These are phyloP conservation scores for Cunninghamia lanceolata DNA, from an alignment of 75 land plant species.

Conservation along the genomic window DNA sequence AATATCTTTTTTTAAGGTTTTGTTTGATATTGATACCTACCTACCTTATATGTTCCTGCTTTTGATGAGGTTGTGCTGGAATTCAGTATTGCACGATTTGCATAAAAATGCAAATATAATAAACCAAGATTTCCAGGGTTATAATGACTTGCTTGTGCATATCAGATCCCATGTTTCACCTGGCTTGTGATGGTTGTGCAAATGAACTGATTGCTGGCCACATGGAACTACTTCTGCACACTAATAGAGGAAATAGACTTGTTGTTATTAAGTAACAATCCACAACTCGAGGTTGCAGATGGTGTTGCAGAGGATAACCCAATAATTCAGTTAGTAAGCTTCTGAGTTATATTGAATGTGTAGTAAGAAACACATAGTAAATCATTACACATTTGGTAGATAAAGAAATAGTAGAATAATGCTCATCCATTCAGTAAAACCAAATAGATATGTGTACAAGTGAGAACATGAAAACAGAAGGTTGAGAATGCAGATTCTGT, in stretches of 20 bases:
- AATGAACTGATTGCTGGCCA: neutral
- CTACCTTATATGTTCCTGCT: neutral
- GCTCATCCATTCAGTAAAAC: too few species aligned
- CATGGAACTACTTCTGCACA: neutral
- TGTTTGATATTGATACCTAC: neutral
- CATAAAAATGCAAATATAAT: neutral
- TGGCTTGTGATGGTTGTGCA: neutral
- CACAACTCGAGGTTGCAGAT: too few species aligned
- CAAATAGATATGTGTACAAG: too few species aligned
- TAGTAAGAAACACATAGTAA: too few species aligned
- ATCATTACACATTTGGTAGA: too few species aligned
- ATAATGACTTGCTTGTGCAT: neutral
- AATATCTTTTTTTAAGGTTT: neutral
- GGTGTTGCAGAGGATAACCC: too few species aligned
- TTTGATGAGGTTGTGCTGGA: neutral
- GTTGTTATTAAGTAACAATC: neutral
- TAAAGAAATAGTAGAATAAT: too few species aligned
- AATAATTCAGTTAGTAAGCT: too few species aligned
- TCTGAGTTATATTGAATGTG: too few species aligned
- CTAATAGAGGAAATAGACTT: neutral
- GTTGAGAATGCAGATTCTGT: too few species aligned
- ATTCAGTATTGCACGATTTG: neutral
- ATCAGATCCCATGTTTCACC: neutral
- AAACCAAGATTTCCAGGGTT: neutral
- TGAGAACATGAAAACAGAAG: too few species aligned